phyloP scores from a whole-genome alignment of 768 basidiomycete genomes.

The Guyanaporus albipodus region DNA sequence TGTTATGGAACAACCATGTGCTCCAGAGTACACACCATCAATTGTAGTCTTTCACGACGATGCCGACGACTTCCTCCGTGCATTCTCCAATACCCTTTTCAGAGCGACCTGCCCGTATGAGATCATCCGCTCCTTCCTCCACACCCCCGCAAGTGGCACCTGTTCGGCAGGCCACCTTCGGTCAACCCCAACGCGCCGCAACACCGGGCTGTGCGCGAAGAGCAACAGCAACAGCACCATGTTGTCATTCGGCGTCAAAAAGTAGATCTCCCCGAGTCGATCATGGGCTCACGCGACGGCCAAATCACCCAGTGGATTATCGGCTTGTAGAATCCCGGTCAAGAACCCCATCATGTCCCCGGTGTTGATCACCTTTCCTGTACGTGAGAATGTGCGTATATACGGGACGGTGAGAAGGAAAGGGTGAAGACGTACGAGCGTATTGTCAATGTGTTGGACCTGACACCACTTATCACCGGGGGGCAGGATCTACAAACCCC shows the following conservation, averaged over 20 bases:
- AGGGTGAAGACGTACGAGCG: slow-evolving; percentile 39
- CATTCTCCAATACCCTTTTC: slow-evolving; percentile 34
- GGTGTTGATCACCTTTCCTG: slow-evolving; percentile 54
- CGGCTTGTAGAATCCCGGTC: slow-evolving; percentile 53
- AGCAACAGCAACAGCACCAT: slow-evolving; percentile 46
- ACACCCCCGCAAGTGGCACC: slow-evolving; percentile 47
- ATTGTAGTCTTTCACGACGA: slow-evolving; percentile 56
- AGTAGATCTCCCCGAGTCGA: slow-evolving; percentile 56
- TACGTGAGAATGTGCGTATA: not conserved
- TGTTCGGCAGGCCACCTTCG: slow-evolving; percentile 35
- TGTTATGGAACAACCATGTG: too few species aligned
- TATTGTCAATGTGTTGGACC: slow-evolving; percentile 56
- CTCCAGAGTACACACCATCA: slow-evolving; percentile 13
- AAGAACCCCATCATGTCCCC: slow-evolving; percentile 58
- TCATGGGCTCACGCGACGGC: slow-evolving; percentile 43
- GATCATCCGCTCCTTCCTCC: slow-evolving; percentile 46
- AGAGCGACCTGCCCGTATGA: slow-evolving; percentile 49
- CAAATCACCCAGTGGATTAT: slow-evolving; percentile 61
- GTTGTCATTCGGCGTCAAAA: slow-evolving; percentile 48
- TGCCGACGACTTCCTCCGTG: slow-evolving; percentile 53
- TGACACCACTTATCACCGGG: slow-evolving; percentile 52
- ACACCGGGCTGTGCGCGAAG: slow-evolving; percentile 42
- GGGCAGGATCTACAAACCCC: slow-evolving; percentile 53
- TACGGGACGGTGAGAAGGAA: not conserved
- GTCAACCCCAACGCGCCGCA: slow-evolving; percentile 41